A percentile compares a stretch with the other conserved stretches of the same genome.
phyloP scores from a whole-genome alignment of 371 early-diverging fungal species.

The Lichtheimia corymbifera region DNA sequence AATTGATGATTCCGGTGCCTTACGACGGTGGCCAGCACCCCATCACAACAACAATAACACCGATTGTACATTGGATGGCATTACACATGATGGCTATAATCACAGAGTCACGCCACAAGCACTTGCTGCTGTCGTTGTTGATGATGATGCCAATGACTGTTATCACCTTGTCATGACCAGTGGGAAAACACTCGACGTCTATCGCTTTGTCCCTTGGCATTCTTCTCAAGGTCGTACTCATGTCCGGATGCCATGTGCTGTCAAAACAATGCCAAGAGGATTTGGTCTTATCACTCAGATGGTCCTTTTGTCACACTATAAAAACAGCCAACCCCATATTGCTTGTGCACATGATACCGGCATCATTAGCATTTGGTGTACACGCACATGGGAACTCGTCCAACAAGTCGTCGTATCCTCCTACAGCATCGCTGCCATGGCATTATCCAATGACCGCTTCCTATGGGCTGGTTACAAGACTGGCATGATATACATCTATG shows the following conservation, averaged over 20 bases:
- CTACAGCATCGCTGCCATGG: slow-evolving; percentile 69
- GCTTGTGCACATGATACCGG: slow-evolving; percentile 82
- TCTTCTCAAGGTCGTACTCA: background rate
- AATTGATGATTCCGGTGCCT: slow-evolving; percentile 70
- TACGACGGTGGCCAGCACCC: slow-evolving; percentile 64
- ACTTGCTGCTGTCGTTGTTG: slow-evolving; percentile 6
- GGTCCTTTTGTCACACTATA: slow-evolving; percentile 37
- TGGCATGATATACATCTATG: slow-evolving; percentile 77
- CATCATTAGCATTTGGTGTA: slow-evolving; percentile 73
- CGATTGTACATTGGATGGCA: background rate
- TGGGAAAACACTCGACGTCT: slow-evolving; percentile 19
- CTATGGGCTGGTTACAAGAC: slow-evolving; percentile 81
- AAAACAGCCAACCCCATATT: slow-evolving; percentile 45
- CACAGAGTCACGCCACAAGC: slow-evolving; percentile 16
- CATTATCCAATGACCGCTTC: slow-evolving; percentile 60
- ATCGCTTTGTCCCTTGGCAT: slow-evolving; percentile 22
- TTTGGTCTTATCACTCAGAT: slow-evolving; percentile 64
- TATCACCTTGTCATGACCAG: slow-evolving; percentile 20
- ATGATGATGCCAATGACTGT: background rate
- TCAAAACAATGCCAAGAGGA: slow-evolving; percentile 44
- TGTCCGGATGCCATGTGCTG: slow-evolving; percentile 10
- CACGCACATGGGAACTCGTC: slow-evolving; percentile 38
- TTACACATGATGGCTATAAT: slow-evolving; percentile 9
- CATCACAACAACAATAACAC: too few species aligned
- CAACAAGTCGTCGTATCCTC: slow-evolving; percentile 55